Evolutionary conservation across 805 yeast genomes (phyloP).

Genomic region (Tetrapisispora phaffii): DNA sequence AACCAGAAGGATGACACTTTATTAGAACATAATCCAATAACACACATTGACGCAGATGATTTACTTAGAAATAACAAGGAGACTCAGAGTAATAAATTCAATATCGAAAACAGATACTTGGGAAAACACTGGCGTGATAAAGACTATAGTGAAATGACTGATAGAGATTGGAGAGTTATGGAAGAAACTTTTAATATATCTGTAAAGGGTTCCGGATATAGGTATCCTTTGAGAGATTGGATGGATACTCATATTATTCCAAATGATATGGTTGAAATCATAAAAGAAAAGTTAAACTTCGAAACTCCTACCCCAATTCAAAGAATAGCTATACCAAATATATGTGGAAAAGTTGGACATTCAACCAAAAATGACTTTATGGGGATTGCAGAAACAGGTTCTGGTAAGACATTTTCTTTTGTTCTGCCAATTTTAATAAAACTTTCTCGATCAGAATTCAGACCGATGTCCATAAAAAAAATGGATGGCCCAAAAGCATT

Average conservation of each 20-base stretch:
- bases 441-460: constrained; percentile 37
- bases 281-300: constrained; percentile 37
- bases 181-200: constrained; percentile 66
- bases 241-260: constrained; percentile 45
- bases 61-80: constrained; percentile 7
- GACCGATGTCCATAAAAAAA: constrained; percentile 36
- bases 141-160: constrained; percentile 51
- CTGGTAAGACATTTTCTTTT: constrained; percentile 87
- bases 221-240: constrained; percentile 69
- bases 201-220: constrained; percentile 35
- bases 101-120: constrained; percentile 13
- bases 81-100: constrained; percentile 9
- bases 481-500: constrained; percentile 64
- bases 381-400: constrained; percentile 94
- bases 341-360: constrained; percentile 30
- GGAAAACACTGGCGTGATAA: constrained; percentile 59
- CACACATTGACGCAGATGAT: constrained; percentile 21
- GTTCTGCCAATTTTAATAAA: constrained; percentile 60
- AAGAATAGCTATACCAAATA: constrained; percentile 69
- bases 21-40: constrained; percentile 32
- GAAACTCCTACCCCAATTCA: constrained; percentile 82
- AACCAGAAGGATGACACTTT: constrained; percentile 57
- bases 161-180: constrained; percentile 84
- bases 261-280: constrained; percentile 29
- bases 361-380: constrained; percentile 47